Percentiles rank a stretch among this genome's conserved stretches.
phyloP scores from a whole-genome alignment of 306 rosid species.

The Ammopiptanthus mongolicus region DNA sequence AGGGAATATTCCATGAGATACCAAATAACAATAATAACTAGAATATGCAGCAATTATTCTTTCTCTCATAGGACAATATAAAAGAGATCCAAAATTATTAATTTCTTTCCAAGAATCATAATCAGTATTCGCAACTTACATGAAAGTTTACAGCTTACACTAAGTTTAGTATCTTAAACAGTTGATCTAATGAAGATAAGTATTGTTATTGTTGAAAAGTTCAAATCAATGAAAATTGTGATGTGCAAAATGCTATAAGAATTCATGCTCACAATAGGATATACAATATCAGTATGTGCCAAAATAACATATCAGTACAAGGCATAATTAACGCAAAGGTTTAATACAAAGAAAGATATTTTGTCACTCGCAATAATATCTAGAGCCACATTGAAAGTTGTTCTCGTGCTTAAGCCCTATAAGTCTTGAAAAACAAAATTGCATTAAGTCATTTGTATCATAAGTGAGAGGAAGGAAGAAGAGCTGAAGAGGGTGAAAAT shows the following conservation, averaged over 20 bases:
- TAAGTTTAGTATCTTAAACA: background rate
- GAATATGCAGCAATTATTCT: background rate
- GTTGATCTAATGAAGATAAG: background rate
- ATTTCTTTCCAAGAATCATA: slow-evolving; percentile 3
- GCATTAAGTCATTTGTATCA: background rate
- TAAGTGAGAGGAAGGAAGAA: no score
- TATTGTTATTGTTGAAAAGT: background rate
- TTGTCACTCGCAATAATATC: background rate
- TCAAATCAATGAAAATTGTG: background rate
- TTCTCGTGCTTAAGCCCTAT: background rate
- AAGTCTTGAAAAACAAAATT: background rate
- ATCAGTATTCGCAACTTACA: background rate
- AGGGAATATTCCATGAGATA: background rate
- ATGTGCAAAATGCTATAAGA: background rate
- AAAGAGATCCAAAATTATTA: background rate
- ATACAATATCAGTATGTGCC: background rate
- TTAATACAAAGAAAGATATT: background rate
- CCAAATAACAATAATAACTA: background rate
- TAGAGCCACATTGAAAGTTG: slow-evolving; percentile 6
- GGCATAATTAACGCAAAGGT: background rate
- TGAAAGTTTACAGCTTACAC: background rate
- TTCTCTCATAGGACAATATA: background rate
- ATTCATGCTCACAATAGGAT: background rate
- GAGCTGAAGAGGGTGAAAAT: no score
- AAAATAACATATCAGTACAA: background rate